A percentile compares a stretch with the other conserved stretches of the same genome.
phyloP scores from a whole-genome alignment of 2,329 filamentous ascomycete species.

The Pyricularia sp. region DNA sequence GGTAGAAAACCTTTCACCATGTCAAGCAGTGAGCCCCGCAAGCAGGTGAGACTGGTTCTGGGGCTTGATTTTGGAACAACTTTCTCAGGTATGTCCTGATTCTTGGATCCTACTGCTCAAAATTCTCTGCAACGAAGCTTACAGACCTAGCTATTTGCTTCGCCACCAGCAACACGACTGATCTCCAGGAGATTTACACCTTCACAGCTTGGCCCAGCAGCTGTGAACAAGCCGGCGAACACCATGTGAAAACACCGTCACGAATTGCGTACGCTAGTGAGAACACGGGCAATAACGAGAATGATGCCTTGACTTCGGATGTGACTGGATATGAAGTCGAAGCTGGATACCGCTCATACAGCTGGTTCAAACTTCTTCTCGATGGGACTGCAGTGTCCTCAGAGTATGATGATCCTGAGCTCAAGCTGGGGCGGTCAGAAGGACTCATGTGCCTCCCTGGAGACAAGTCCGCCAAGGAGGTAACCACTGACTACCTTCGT shows the following conservation, averaged over 20 bases:
- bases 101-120: too few species aligned
- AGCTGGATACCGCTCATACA: neutral
- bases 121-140: neutral
- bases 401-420: neutral
- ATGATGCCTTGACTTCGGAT: neutral
- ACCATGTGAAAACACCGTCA: constrained; percentile 1
- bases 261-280: neutral
- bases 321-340: neutral
- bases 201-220: constrained; percentile 1
- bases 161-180: neutral
- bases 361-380: constrained; percentile 2
- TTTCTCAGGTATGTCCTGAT: neutral
- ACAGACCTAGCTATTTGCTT: neutral
- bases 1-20: neutral
- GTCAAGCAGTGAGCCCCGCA: neutral
- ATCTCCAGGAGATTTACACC: neutral
- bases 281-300: neutral
- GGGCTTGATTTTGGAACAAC: constrained; percentile 3
- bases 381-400: neutral
- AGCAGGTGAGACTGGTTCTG: neutral
- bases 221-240: neutral
- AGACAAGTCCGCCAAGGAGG: neutral
- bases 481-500: constrained; percentile 1
- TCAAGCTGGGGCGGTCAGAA: neutral
- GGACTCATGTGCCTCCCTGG: neutral